These are phyloP conservation scores for Torrubiella hemipterigena DNA, from an alignment of 2,329 filamentous ascomycete genomes.

Conservation along the genomic window DNA sequence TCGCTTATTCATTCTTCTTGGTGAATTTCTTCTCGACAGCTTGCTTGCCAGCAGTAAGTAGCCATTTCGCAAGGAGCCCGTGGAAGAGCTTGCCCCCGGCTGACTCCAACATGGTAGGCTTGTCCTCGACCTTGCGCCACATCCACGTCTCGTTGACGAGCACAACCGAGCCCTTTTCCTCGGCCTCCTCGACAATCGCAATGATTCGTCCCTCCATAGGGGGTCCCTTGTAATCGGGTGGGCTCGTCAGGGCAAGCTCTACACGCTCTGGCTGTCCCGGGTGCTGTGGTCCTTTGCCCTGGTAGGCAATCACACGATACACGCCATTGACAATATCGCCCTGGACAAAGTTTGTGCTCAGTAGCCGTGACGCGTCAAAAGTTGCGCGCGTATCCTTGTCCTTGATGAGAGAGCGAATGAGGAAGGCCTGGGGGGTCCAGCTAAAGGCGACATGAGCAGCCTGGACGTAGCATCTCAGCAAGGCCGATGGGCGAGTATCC, in stretches of 20 bases:
- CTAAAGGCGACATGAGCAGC: slow-evolving; percentile 18
- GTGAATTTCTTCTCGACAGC: too few relatives aligned
- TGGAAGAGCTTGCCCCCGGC: slow-evolving; percentile 18
- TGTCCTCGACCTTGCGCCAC: slow-evolving; percentile 18
- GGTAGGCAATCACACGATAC: slow-evolving; percentile 12
- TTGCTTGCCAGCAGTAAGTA: too few relatives aligned
- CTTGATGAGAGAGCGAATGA: slow-evolving; percentile 13
- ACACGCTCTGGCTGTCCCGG: too few relatives aligned
- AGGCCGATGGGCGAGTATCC: slow-evolving; percentile 6
- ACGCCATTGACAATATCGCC: slow-evolving; percentile 20
- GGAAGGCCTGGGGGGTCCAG: slow-evolving; percentile 18
- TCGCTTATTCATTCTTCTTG: too few relatives aligned
- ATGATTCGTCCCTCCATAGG: slow-evolving; percentile 8
- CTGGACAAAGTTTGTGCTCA: slow-evolving; percentile 9
- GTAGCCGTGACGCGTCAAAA: slow-evolving; percentile 14
- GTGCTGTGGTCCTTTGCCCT: slow-evolving; percentile 2
- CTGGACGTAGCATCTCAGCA: slow-evolving; percentile 15
- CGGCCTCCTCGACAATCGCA: slow-evolving; percentile 5
- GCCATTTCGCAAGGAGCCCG: slow-evolving; percentile 14
- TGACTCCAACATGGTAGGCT: slow-evolving; percentile 17
- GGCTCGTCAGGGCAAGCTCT: slow-evolving; percentile 16
- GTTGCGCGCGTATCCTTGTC: slow-evolving; percentile 10
- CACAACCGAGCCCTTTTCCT: slow-evolving; percentile 7
- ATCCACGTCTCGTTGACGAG: slow-evolving; percentile 28
- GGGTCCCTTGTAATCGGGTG: slow-evolving; percentile 9